These are phyloP conservation scores for Syzygium syzygioides DNA, from an alignment of 441 rosid genomes.

Conservation along the genomic window DNA sequence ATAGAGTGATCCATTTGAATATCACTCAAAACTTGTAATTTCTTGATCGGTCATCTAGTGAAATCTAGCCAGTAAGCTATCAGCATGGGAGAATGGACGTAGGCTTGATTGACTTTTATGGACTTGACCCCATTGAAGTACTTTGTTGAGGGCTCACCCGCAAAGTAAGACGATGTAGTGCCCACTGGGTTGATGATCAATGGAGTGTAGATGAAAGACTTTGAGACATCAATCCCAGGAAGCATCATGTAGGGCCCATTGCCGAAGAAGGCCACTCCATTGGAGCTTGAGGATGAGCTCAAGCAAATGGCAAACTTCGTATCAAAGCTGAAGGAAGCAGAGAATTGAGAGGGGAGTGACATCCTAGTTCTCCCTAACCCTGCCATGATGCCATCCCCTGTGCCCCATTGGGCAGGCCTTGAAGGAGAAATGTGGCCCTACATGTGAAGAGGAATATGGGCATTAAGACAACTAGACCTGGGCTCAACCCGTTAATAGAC, in stretches of 20 bases:
- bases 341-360: conserved; percentile 30
- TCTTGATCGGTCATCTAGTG: no score
- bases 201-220: conserved; percentile 22
- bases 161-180: conserved; percentile 2
- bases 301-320: conserved; percentile 37
- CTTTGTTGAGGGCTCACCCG: conserved; percentile 23
- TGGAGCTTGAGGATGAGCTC: conserved; percentile 14
- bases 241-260: conserved; percentile 19
- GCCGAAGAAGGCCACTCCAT: conserved; percentile 23
- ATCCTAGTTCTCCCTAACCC: conserved; percentile 24
- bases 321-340: conserved; percentile 16
- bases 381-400: conserved; percentile 32
- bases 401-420: conserved; percentile 19
- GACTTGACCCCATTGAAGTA: conserved; percentile 33
- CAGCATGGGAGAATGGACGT: no score
- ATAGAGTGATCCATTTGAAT: no score
- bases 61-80: no score
- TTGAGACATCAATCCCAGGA: conserved; percentile 17
- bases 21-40: no score
- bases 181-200: conserved; percentile 25
- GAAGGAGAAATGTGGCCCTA: background rate
- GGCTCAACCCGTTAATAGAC: conserved; percentile 26
- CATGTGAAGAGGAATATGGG: conserved; percentile 16
- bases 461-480: conserved; percentile 2
- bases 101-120: conserved; percentile 9